Evolutionary conservation across 2,329 filamentous ascomycete genomes (phyloP).

Genomic region (Cordyceps militaris): DNA sequence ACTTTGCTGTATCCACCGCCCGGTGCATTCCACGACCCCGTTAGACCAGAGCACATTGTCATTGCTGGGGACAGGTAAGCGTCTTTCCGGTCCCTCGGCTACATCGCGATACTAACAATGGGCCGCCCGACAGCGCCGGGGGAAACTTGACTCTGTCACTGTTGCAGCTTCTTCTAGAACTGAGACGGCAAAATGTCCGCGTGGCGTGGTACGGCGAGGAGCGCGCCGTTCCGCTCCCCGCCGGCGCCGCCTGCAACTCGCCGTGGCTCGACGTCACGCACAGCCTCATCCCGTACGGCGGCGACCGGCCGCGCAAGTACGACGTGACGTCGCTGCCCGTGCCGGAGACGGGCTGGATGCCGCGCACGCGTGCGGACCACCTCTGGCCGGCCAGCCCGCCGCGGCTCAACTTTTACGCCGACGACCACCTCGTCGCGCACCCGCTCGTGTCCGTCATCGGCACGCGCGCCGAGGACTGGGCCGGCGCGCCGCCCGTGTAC

Average conservation of each 20-base stretch:
- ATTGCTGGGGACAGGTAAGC: conserved; percentile 61
- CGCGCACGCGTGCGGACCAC: conserved; percentile 33
- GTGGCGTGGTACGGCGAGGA: conserved; percentile 54
- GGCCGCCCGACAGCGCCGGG: conserved; percentile 49
- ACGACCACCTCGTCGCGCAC: conserved; percentile 50
- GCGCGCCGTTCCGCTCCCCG: conserved; percentile 58
- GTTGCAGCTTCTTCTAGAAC: conserved; percentile 60
- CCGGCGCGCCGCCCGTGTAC: conserved; percentile 56
- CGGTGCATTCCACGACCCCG: conserved; percentile 57
- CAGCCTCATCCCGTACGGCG: conserved; percentile 31
- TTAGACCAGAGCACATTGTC: conserved; percentile 59
- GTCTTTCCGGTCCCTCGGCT: neutral
- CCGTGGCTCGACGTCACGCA: conserved; percentile 68
- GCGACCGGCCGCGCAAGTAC: conserved; percentile 20
- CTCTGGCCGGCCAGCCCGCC: conserved; percentile 53
- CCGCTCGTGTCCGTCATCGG: conserved; percentile 59
- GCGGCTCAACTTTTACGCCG: conserved; percentile 46
- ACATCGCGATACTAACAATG: neutral
- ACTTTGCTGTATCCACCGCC: conserved; percentile 64
- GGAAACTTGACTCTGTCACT: conserved; percentile 63
- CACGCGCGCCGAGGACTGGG: conserved; percentile 49
- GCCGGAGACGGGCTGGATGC: conserved; percentile 20
- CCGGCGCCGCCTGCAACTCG: conserved; percentile 53
- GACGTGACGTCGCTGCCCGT: conserved; percentile 45
- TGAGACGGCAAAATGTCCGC: conserved; percentile 39